Evolutionary conservation across 1,284 basidiomycete species (phyloP).

Genomic region (Ustilago esculenta): DNA sequence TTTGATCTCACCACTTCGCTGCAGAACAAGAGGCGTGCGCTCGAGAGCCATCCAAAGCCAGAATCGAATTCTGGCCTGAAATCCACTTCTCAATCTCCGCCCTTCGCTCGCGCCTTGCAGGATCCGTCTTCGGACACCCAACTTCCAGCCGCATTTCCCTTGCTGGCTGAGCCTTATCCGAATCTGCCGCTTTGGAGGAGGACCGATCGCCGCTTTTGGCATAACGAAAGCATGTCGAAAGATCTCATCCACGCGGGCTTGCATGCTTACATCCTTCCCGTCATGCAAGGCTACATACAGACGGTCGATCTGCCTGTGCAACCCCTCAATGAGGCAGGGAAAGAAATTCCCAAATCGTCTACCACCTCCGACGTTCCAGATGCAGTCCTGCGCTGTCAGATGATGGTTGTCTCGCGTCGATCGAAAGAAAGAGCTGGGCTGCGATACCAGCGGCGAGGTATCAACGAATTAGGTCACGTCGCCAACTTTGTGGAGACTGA

Average conservation of each 20-base stretch:
- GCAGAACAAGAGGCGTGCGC: constrained; percentile 68
- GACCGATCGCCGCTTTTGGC: constrained; percentile 85
- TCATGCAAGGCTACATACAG: constrained; percentile 90
- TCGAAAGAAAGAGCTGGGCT: constrained; percentile 96
- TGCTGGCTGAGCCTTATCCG: constrained; percentile 75
- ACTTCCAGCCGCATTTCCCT: constrained; percentile 8
- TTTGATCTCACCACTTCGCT: constrained; percentile 70
- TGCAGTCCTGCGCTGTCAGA: constrained; percentile 54
- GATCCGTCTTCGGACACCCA: not conserved
- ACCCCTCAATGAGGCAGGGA: constrained; percentile 1
- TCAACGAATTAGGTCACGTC: constrained; percentile 95
- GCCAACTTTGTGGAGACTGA: constrained; percentile 99
- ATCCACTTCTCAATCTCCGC: not conserved
- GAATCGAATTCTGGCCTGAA: not conserved
- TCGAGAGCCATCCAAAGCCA: constrained; percentile 29
- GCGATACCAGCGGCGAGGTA: constrained; percentile 93
- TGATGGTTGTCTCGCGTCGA: constrained; percentile 82
- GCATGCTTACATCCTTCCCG: constrained; percentile 82
- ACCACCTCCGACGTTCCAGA: not conserved
- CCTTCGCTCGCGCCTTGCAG: not conserved
- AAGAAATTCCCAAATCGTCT: not conserved
- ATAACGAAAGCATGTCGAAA: constrained; percentile 83
- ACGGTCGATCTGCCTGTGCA: constrained; percentile 42
- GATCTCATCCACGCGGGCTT: constrained; percentile 69
- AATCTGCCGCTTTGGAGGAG: constrained; percentile 83